phyloP scores from a whole-genome alignment of 2,329 filamentous ascomycete species.

The Botrytis porri region DNA sequence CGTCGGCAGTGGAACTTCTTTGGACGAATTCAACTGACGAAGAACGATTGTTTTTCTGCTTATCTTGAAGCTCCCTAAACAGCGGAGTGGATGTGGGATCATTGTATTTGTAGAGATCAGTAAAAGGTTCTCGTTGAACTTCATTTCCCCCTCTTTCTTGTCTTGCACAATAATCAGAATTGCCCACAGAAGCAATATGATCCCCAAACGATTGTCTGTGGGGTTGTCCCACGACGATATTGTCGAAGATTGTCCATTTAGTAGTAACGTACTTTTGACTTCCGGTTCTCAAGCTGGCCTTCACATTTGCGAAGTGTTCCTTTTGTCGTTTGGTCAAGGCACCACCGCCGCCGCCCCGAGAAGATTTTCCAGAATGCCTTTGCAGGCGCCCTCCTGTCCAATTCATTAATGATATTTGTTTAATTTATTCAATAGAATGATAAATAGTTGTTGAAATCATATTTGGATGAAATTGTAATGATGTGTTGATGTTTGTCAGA shows the following conservation, averaged over 20 bases:
- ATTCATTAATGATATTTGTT: slow-evolving; percentile 41
- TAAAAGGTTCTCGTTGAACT: neutral
- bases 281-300: slow-evolving; percentile 38
- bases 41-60: neutral
- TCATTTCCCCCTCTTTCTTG: neutral
- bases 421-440: neutral
- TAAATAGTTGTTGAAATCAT: neutral
- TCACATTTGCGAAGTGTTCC: slow-evolving; percentile 47
- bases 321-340: slow-evolving; percentile 41
- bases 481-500: neutral
- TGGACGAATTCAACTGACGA: neutral
- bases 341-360: slow-evolving; percentile 30
- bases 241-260: slow-evolving; percentile 28
- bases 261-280: slow-evolving; percentile 36
- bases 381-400: slow-evolving; percentile 50
- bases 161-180: neutral
- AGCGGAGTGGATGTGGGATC: neutral
- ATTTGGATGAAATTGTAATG: neutral
- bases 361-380: slow-evolving; percentile 41
- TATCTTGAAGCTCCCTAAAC: neutral
- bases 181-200: neutral
- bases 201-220: neutral
- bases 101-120: neutral
- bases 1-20: slow-evolving; percentile 15
- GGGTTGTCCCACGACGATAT: slow-evolving; percentile 16